Evolutionary conservation across 352 stramenopile genomes (phyloP).

Genomic region (Phytophthora macrochlamydospora): DNA sequence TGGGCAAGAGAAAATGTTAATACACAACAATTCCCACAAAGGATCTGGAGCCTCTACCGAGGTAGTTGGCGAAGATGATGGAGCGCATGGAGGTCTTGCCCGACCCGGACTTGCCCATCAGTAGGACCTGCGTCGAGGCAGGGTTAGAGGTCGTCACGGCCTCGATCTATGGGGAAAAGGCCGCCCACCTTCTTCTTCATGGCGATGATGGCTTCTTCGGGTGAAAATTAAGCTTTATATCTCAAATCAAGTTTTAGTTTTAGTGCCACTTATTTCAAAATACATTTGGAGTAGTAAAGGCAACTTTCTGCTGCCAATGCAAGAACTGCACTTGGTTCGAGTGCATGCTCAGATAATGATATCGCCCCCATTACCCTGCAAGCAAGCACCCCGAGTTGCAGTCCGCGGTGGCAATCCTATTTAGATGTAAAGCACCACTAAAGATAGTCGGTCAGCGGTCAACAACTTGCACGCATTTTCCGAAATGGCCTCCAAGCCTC

Average conservation of each 20-base stretch:
- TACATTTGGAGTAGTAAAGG: too few species aligned
- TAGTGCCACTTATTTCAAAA: too few species aligned
- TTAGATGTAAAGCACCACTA: neutral
- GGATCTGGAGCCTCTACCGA: constrained; percentile 55
- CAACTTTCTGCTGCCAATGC: too few species aligned
- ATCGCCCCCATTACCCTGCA: too few species aligned
- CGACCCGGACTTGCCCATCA: constrained; percentile 96
- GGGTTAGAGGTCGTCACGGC: neutral
- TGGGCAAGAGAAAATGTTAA: constrained; percentile 15
- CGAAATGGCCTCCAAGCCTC: constrained; percentile 18
- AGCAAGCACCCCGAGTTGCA: too few species aligned
- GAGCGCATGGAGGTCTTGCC: constrained; percentile 99
- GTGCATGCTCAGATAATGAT: too few species aligned
- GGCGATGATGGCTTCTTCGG: neutral
- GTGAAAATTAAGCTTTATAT: too few species aligned
- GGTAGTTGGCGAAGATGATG: constrained; percentile 99
- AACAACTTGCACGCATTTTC: too few species aligned
- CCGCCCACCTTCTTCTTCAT: constrained; percentile 70
- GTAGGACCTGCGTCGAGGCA: constrained; percentile 78
- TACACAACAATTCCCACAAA: too few species aligned
- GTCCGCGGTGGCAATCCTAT: neutral
- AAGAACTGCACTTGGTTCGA: too few species aligned
- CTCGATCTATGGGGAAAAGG: too few species aligned
- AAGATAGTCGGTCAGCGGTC: neutral
- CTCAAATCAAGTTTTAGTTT: too few species aligned